A percentile compares a stretch with the other conserved stretches of the same genome.
Conservation (phyloP, 169 alveolate genomes). For the Amoebophrya sp. region DNA sequence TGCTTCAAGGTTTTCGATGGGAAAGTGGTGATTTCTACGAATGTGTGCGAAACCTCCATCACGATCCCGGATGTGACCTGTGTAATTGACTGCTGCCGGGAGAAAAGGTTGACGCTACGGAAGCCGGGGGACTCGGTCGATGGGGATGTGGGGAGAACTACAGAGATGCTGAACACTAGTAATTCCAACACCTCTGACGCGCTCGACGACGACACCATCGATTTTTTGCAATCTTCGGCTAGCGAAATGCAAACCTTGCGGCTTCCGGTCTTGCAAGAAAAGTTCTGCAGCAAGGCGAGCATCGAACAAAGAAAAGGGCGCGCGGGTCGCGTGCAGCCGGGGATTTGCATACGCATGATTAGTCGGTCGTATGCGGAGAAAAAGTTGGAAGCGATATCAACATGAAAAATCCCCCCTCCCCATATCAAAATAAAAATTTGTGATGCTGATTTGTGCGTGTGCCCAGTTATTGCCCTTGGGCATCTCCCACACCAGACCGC, state of each 20-base stretch:
- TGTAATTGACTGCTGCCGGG: slow-evolving; percentile 12
- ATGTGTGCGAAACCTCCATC: slow-evolving; percentile 10
- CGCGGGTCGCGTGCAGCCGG: slow-evolving; percentile 16
- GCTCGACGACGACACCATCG: no score
- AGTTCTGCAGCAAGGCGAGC: not conserved
- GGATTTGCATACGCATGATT: slow-evolving; percentile 3
- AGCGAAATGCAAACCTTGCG: not conserved
- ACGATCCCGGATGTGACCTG: slow-evolving; percentile 2
- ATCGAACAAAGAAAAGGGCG: slow-evolving; percentile 1
- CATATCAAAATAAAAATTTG: no score
- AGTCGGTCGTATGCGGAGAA: not conserved
- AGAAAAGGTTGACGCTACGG: not conserved
- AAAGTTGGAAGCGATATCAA: not conserved
- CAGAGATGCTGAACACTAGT: no score
- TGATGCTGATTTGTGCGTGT: no score
- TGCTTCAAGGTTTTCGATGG: not conserved
- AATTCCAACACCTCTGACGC: no score
- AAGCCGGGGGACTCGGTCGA: no score
- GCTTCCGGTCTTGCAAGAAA: not conserved
- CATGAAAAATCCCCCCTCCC: no score
- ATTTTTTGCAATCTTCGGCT: not conserved
- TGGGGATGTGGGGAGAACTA: no score
- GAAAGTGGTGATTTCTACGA: not conserved
- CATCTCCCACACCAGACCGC: no score
- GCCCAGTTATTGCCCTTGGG: no score